Base-by-base conservation (phyloP, 2,329 filamentous ascomycete species). In the Diplodia seriata region DNA sequence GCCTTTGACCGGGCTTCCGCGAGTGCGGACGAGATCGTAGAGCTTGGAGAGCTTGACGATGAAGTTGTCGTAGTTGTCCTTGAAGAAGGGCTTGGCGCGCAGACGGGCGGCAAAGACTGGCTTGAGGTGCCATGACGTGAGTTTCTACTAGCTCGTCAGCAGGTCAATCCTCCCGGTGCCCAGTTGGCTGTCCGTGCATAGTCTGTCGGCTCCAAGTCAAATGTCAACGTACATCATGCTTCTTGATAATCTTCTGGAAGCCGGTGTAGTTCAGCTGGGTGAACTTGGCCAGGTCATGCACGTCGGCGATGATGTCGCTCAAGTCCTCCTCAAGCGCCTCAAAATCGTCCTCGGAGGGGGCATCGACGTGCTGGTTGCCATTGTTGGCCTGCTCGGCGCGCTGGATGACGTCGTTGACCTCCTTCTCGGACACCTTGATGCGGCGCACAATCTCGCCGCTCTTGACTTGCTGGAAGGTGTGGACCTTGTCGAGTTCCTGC, bases 181-280 rank as follows among this genome's bases (percentile, higher is more conserved):
- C 29, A 23, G 7, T 1, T 26, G 23, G 14, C 40, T 15, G 14
- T 50, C 20, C 38, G 57, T 23, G 36, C 43, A 14, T 18, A 4
- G 40, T 8, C 15, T 61, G 51, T 18, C 11, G 33, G 51, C 26
- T 26, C 26, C 26, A 26, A 26, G 26, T 26, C 14, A 15, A 47
- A 47, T 47, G 20, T 29, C 47, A 51, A 51, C 91, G 73, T 80
- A 94, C 92, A 82, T 97, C 95, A 80, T 99, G 95, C 85, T 99
- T 99, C 86, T 99, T 99, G 81, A 99, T 97, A 71, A 99, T 99
- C 85, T 99, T 99, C 84, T 97, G 96, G 79, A 99, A 99, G 5
- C 95, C 95, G 0, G 94, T 98, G 78, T 99, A 99, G 82, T 99
- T 99, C 77, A 99, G 83, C 82, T 97, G 94, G 7, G 97, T 96